Base-by-base conservation (phyloP, 768 basidiomycete species). In the Naganishia kalamii region DNA sequence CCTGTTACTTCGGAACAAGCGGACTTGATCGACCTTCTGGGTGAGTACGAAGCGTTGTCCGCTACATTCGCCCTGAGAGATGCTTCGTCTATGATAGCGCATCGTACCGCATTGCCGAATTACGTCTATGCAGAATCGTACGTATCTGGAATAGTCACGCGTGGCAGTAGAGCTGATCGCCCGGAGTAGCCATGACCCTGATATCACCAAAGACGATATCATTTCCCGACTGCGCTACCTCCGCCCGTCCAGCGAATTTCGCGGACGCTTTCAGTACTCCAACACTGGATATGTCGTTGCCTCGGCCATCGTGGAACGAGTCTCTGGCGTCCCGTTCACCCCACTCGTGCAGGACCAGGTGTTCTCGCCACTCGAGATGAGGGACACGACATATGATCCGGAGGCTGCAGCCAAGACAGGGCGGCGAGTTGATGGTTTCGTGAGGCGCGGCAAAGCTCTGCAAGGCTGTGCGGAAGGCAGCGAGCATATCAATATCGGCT, bases 251-350 rank as follows among this genome's bases (percentile, higher is more conserved):
- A 54, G 70, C 15, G 68, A 70, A 43, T 51, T 76, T 21, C 69
- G 75, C 0, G 47, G 70, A 52, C 15, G 41, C 13, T 70, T 60
- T 64, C 75, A 75, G 49, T 78, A 78, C 71, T 70, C 70, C 62
- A 78, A 78, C 59, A 40, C 68, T 11, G 66, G 65, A 35, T 76
- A 72, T 60, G 47, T 66, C 1, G 46, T 65, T 21, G 35, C 72
- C 1, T 66, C 69, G 4, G 46, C 69, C 29, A 60, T 78, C 7
- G 61, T 74, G 17, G 25, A 65, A 35, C 47, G 35, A 11, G 62
- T 74, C 40, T 67, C 71, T 13, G 65, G 63, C 0, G 44, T 63
- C 1, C 23, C 67, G 0, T 71, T 71, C 29, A 44, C 49, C 6
- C 60, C 65, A 1, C 75, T 67, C 60, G 71, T 74, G 17, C 23